Conservation (phyloP, 345 rosid species). For the Raphanus sativus region DNA sequence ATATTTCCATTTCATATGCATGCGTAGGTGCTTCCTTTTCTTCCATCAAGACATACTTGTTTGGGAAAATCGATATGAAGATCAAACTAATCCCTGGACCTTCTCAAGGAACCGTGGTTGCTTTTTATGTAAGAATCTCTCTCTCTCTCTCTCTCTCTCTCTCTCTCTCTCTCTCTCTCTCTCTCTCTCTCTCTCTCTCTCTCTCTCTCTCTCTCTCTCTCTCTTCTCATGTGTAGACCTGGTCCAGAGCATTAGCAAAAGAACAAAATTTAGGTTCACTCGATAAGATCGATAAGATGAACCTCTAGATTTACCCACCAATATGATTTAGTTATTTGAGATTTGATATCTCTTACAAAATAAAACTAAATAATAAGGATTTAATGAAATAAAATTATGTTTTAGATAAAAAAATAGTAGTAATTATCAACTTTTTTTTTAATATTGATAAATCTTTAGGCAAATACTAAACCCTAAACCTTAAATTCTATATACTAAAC, state of each 20-base stretch:
- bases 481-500: too few relatives aligned
- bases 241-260: background rate
- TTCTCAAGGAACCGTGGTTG: conserved; percentile 85
- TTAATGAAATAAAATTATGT: too few relatives aligned
- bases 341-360: too few relatives aligned
- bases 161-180: background rate
- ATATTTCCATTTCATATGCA: background rate
- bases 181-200: background rate
- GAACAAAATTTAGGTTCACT: too few relatives aligned
- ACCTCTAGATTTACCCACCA: too few relatives aligned
- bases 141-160: background rate
- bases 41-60: conserved; percentile 69
- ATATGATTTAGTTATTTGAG: too few relatives aligned
- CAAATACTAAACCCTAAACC: too few relatives aligned
- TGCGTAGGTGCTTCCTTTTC: conserved; percentile 66
- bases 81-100: conserved; percentile 76
- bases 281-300: too few relatives aligned
- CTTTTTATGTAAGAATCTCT: conserved; percentile 58
- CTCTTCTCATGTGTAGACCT: background rate
- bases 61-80: conserved; percentile 72
- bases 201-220: background rate
- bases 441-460: too few relatives aligned
- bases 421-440: too few relatives aligned
- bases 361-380: too few relatives aligned
- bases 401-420: too few relatives aligned